Base-by-base conservation (phyloP, 78 protist genomes). In the Dictyostelium firmibasis region DNA sequence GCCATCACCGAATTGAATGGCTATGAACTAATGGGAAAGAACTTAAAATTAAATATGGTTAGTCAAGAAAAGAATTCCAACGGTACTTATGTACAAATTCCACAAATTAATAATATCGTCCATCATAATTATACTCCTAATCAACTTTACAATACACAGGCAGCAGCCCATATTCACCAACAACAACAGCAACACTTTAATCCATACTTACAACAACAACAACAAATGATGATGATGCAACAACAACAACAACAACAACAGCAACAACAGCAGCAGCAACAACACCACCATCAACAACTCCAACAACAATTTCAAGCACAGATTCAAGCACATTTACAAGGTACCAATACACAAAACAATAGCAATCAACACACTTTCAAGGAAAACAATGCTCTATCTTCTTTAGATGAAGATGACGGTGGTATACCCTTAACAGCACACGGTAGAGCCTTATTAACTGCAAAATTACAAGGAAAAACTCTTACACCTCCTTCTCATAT, bases 351-450 rank as follows among this genome's bases (percentile, higher is more conserved):
- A 6, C 3, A 60, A 1, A 53, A 25, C 25, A 64, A 87, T 86
- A 57, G 57, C 25, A 50, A 81, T 81, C 69, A 44, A 44, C 60
- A 79, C 27, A 33, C 75, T 23, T 81, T 81, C 35, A 81, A 57
- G 36, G 86, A 81, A 38, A 81, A 81, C 3, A 81, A 47, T 81
- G 31, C 94, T 67, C 36, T 89, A 35, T 47, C 81, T 14, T 89
- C 94, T 16, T 35, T 89, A 18, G 94, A 89, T 31, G 94, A 89
- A 31, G 94, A 81, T 50, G 92, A 87, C 43, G 85, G 93, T 27
- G 84, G 93, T 62, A 79, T 87, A 41, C 93, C 93, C 5, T 29
- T 87, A 8, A 87, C 93, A 11, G 89, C 89, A 25, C 89, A 84
- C 3, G 89, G 81, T 67, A 84, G 79, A 67, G 79, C 79, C 9